Evolutionary conservation across 768 basidiomycete genomes (phyloP), one percentile per base, ranked within the genome.

Genomic region (Leccinum longicurvipes): DNA sequence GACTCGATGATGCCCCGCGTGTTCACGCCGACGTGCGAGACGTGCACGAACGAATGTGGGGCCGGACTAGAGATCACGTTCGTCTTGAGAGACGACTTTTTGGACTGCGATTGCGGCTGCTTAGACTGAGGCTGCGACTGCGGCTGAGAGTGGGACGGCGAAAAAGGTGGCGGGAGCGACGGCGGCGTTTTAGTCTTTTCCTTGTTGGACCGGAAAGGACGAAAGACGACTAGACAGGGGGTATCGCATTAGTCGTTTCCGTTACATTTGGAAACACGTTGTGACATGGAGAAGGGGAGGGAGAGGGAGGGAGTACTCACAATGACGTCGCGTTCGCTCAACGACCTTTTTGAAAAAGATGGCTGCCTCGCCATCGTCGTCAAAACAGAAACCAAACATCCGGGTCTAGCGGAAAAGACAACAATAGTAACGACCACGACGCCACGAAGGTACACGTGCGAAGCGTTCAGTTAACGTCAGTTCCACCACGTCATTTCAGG

Each of bases 11-110:
- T 68, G 4, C 82, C 82, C 8, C 76, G 72, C 52, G 71, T 72
- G 61, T 77, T 79, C 48, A 85, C 69, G 8, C 85, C 85, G 50
- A 87, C 78, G 65, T 88, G 87, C 21, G 81, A 78, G 52, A 86
- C 75, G 62, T 89, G 86, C 54, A 80, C 79, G 67, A 87, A 88
- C 21, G 86, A 82, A 54, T 82, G 76, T 4, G 81, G 77, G 0
- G 78, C 70, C 0, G 86, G 86, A 17, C 77, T 65, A 14, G 86
- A 86, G 59, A 88, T 82, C 72, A 81, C 72, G 54, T 59, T 59
- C 21, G 64, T 24, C 58, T 60, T 67, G 58, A 70, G 47, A 60
- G 71, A 58, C 58, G 39, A 41, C 19, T 41, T 41, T 41, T 67
- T 64, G 73, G 68, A 29, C 72, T 76, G 63, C 72, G 28, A 10